Conservation (phyloP, 208 protist genomes). For the Angomonas ambiguus region DNA sequence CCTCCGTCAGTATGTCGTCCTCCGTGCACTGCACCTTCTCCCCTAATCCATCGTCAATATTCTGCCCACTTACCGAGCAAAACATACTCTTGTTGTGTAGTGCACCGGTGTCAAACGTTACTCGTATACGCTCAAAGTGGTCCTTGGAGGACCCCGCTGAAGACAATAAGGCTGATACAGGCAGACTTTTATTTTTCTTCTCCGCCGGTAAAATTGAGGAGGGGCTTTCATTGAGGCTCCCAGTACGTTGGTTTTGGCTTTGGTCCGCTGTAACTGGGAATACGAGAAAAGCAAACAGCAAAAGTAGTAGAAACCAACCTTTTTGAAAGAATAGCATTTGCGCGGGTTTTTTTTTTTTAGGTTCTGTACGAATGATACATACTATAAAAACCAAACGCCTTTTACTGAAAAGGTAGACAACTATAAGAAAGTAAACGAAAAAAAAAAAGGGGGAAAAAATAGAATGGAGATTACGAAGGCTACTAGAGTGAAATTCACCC, state of each 20-base stretch:
- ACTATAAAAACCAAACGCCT: no score
- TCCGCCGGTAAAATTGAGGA: no score
- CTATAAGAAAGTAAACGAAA: slow-evolving; percentile 1
- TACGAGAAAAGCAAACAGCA: neutral
- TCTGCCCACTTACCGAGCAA: neutral
- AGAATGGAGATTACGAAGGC: neutral
- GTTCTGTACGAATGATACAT: no score
- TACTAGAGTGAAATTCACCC: slow-evolving; percentile 3
- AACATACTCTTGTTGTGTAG: neutral
- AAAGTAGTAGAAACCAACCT: no score
- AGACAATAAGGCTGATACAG: neutral
- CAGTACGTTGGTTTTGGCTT: no score
- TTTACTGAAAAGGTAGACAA: neutral
- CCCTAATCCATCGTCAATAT: slow-evolving; percentile 27
- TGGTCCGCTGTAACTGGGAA: neutral
- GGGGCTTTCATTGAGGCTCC: no score
- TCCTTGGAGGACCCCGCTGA: slow-evolving; percentile 9
- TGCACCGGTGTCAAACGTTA: neutral
- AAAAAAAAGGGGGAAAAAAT: slow-evolving; percentile 16
- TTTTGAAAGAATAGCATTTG: no score
- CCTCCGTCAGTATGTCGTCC: slow-evolving; percentile 35
- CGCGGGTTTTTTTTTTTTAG: no score
- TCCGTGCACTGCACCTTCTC: slow-evolving; percentile 24
- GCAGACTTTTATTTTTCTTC: no score
- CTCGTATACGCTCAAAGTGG: slow-evolving; percentile 3